Evolutionary conservation across 306 rosid genomes (phyloP), one percentile per base, ranked within the genome.

Genomic region (Fragaria vesca): DNA sequence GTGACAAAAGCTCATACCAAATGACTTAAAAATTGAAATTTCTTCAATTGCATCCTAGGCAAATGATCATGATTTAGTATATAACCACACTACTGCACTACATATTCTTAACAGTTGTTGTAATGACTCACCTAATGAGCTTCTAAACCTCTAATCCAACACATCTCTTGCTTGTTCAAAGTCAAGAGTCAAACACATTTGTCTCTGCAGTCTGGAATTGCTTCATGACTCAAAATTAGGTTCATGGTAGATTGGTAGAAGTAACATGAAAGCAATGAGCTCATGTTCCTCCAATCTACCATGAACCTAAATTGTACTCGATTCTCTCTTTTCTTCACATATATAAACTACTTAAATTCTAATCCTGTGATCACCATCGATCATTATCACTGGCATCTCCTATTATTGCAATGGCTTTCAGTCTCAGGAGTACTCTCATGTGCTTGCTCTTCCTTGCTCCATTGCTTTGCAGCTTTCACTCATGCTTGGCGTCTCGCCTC

Each of bases 251-350:
- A 43, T 32, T 32, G 60, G 57, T 0, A 12, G 36, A 32, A 32
- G 36, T 32, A 58, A 32, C 78, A 74, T 61, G 78, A 58, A 74
- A 74, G 26, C 57, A 52, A 40, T 74, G 78, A 58, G 36, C 36
- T 32, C 36, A 32, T 32, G 36, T 0, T 32, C 2, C 55, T 60
- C 26, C 76, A 72, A 71, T 32, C 75, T 5, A 73, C n/a, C 3
- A 54, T 18, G 65, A 21, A 54, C 42, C 69, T 43, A 60, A 58
- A 60, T 45, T 10, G 26, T 6, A 58, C 66, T 26, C 26, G 43
- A 42, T 43, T 73, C 76, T 12, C 66, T 12, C 66, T 36, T 40
- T 20, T 40, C 24, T 34, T 2, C 34, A 36, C n/a, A 24, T 55
- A 16, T 42, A 16, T 55, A 55, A 32, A 52, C 40, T 2, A 4